phyloP scores from a whole-genome alignment of 306 rosid species.

The Hippophae tibetana region DNA sequence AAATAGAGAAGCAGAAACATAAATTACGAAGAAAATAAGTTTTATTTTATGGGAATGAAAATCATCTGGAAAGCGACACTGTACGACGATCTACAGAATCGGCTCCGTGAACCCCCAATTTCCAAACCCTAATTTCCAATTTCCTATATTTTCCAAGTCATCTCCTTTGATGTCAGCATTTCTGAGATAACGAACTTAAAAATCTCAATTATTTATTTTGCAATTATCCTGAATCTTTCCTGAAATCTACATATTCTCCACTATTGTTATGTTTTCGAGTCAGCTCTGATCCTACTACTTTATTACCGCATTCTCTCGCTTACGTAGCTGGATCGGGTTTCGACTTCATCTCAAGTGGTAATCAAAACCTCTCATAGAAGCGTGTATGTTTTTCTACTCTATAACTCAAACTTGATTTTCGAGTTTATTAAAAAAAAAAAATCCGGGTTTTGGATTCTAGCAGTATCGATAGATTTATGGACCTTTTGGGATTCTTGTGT shows the following conservation, averaged over 20 bases:
- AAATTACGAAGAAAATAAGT: conserved; percentile 18
- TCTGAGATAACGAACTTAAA: background rate
- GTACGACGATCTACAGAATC: conserved; percentile 50
- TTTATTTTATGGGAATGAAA: background rate
- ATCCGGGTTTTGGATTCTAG: background rate
- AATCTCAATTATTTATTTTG: conserved; percentile 15
- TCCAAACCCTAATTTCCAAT: conserved; percentile 54
- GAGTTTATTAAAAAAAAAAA: conserved; percentile 9
- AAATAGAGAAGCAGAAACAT: conserved; percentile 3
- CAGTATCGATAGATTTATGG: background rate
- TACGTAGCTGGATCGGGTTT: conserved; percentile 29
- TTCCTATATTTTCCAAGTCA: conserved; percentile 22
- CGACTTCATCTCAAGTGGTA: conserved; percentile 32
- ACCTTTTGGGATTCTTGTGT: background rate
- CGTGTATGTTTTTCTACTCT: background rate
- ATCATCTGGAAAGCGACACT: conserved; percentile 47
- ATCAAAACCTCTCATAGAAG: conserved; percentile 16
- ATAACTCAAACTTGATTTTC: background rate
- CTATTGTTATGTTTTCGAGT: conserved; percentile 5
- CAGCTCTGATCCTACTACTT: conserved; percentile 7
- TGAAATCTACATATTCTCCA: conserved; percentile 14
- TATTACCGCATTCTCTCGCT: conserved; percentile 11
- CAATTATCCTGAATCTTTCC: conserved; percentile 9
- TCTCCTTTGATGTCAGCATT: conserved; percentile 1
- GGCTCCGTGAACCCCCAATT: conserved; percentile 29